Evolutionary conservation across 441 rosid species (phyloP).

Genomic region (Gossypium schwendimanii): DNA sequence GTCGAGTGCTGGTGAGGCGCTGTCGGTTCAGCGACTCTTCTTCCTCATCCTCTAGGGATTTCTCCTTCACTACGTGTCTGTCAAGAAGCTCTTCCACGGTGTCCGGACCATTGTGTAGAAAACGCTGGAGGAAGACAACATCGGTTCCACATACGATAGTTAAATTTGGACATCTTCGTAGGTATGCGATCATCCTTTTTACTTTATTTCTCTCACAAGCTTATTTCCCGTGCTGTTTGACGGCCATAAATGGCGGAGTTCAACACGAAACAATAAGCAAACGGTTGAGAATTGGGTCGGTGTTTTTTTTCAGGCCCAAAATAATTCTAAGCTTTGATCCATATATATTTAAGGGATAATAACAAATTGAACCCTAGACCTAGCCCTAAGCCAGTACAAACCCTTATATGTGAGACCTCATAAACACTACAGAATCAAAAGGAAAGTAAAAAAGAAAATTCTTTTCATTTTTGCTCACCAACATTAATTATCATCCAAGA

Average conservation of each 20-base stretch:
- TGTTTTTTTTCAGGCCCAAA: not conserved
- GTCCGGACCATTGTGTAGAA: slow-evolving; percentile 70
- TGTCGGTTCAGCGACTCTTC: slow-evolving; percentile 48
- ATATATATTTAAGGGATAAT: not conserved
- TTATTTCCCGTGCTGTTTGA: not conserved
- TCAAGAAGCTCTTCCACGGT: slow-evolving; percentile 72
- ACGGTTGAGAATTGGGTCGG: not conserved
- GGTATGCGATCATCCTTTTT: slow-evolving; percentile 22
- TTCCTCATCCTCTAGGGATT: slow-evolving; percentile 46
- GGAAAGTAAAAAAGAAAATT: not conserved
- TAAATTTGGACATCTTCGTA: slow-evolving; percentile 26
- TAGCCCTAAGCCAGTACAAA: no score
- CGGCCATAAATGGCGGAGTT: not conserved
- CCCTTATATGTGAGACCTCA: no score
- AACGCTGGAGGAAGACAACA: slow-evolving; percentile 13
- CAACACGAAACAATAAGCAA: not conserved
- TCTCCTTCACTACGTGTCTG: slow-evolving; percentile 58
- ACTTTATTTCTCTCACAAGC: not conserved
- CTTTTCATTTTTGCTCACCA: slow-evolving; percentile 29
- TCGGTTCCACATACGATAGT: slow-evolving; percentile 1
- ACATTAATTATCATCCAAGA: slow-evolving; percentile 14
- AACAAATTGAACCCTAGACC: no score
- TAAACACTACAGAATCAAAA: no score
- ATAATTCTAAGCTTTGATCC: not conserved
- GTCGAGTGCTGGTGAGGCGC: slow-evolving; percentile 55